Conservation (phyloP, 1,284 basidiomycete species). For the Apiotrichum montevideense region DNA sequence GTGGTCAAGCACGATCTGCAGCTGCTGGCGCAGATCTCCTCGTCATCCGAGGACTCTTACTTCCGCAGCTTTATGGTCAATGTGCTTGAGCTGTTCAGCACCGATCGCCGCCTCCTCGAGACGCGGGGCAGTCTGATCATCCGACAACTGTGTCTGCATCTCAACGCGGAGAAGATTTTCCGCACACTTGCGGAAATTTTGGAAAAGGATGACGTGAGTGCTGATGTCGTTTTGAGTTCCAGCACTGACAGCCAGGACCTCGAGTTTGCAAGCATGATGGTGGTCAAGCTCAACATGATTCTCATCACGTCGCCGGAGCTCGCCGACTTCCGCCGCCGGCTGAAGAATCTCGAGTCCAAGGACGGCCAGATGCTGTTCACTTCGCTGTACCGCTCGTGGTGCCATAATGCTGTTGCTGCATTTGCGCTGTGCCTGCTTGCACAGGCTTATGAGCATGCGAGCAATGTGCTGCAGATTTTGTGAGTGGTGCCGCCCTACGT, state of each 20-base stretch:
- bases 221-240: not conserved
- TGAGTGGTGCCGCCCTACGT: conserved; percentile 46
- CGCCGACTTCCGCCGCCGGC: conserved; percentile 80
- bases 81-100: conserved; percentile 88
- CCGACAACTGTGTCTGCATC: conserved; percentile 84
- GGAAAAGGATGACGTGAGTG: conserved; percentile 86
- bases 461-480: conserved; percentile 95
- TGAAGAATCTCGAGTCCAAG: conserved; percentile 91
- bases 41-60: conserved; percentile 87
- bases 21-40: conserved; percentile 86
- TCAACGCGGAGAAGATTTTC: conserved; percentile 95
- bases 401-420: conserved; percentile 94
- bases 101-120: conserved; percentile 83
- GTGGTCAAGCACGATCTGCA: conserved; percentile 95
- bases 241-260: conserved; percentile 59
- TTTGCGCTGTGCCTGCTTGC: conserved; percentile 93
- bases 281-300: conserved; percentile 95
- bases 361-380: conserved; percentile 89
- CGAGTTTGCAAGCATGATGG: conserved; percentile 94
- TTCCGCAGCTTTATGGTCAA: conserved; percentile 95
- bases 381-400: conserved; percentile 93
- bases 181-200: conserved; percentile 92
- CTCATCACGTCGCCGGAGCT: conserved; percentile 94
- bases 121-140: conserved; percentile 93
- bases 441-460: conserved; percentile 98